These are phyloP conservation scores for Tetrapisispora taiwanensis DNA, from an alignment of 805 yeast species.

Conservation along the genomic window DNA sequence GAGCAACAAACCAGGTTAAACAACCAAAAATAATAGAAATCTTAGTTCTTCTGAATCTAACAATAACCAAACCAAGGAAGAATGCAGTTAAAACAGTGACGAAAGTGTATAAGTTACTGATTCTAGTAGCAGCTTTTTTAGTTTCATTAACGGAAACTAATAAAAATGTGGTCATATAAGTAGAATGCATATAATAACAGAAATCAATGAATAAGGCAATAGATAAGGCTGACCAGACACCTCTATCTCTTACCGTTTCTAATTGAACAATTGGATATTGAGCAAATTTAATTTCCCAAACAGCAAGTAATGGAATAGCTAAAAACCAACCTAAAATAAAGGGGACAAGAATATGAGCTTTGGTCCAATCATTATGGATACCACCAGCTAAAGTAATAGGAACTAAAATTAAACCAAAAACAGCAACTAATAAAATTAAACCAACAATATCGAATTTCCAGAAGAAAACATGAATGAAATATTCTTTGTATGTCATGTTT, in stretches of 20 bases:
- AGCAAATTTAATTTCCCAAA: constrained; percentile 50
- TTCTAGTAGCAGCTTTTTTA: constrained; percentile 54
- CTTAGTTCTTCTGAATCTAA: constrained; percentile 42
- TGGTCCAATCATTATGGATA: constrained; percentile 38
- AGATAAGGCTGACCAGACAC: constrained; percentile 51
- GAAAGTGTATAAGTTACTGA: constrained; percentile 50
- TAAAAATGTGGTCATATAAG: constrained; percentile 52
- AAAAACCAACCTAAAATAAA: constrained; percentile 45
- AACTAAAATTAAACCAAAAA: constrained; percentile 49
- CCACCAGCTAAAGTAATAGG: constrained; percentile 69
- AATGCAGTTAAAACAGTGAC: constrained; percentile 55
- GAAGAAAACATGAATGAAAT: constrained; percentile 32
- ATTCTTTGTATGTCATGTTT: constrained; percentile 14
- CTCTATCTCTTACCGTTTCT: constrained; percentile 46
- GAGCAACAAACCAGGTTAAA: constrained; percentile 45
- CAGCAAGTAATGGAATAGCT: constrained; percentile 41
- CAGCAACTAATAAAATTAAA: constrained; percentile 39
- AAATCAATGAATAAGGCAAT: constrained; percentile 48
- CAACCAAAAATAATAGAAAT: constrained; percentile 51
- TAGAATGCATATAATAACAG: constrained; percentile 57
- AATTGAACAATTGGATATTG: constrained; percentile 48
- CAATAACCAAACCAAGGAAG: constrained; percentile 44
- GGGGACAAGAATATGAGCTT: constrained; percentile 52
- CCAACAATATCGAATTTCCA: constrained; percentile 60
- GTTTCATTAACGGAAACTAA: constrained; percentile 48